Base-by-base conservation (phyloP, 352 stramenopile genomes). In the Blastocystis hominis region DNA sequence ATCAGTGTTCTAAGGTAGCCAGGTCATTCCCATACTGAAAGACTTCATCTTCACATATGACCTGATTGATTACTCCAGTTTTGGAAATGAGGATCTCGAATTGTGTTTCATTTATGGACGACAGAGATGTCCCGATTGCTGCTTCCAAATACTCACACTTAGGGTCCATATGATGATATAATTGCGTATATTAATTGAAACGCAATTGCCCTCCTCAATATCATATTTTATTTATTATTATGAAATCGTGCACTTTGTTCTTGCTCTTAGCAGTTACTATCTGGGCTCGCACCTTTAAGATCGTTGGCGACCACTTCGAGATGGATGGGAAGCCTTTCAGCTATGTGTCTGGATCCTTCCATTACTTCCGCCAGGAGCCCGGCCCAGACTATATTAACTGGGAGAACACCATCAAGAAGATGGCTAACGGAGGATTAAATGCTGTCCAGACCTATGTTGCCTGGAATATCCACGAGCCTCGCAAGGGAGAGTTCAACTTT, bases 391-490 rank as follows among this genome's bases (percentile, higher is more conserved):
- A 69, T 53, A 34, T 68, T 1, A 84, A 89, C 47, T 90, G 88
- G 88, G 76, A 81, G 10, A 75, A 90, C 46, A 80, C 59, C 0
- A 54, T 90, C 7, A 68, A 86, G 86, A 89, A 89, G 75, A 70
- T 89, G 69, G 62, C 59, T 13, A 87, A 86, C n/a, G 56, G 53
- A 36, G 89, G 89, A 17, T 70, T 93, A 34, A 93, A 93, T 89
- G 76, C 91, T 40, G 89, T 93, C 13, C 91, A 89, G 15, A 91
- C 91, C 50, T 93, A 93, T 72, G 86, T 93, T 0, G 88, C 91
- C 75, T 93, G 91, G 91, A 86, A 90, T 36, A 68, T 89, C 17
- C 91, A 93, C 89, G 91, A 93, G 79, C 86, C 90, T 13, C 66
- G 89, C 44, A 72, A 55, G 59, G 86, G 66, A 68, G 59, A 89